phyloP scores from a whole-genome alignment of 768 basidiomycete species.

The Mycena leptocephala region DNA sequence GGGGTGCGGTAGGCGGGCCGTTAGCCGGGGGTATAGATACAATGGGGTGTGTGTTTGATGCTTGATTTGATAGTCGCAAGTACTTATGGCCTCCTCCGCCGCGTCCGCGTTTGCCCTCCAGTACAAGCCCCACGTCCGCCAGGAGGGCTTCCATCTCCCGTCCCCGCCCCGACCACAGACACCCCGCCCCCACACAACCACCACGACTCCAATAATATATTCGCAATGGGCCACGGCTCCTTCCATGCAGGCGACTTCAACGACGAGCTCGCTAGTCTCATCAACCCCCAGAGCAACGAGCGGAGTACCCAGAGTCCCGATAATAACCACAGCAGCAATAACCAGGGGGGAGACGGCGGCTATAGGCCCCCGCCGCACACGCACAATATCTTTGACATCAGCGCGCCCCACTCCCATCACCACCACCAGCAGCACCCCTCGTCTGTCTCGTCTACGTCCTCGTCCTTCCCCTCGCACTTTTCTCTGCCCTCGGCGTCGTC shows the following conservation, averaged over 20 bases:
- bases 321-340: slow-evolving; percentile 3
- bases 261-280: slow-evolving; percentile 79
- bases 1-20: not conserved
- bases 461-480: slow-evolving; percentile 48
- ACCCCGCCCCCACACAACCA: slow-evolving; percentile 43
- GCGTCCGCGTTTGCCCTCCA: not conserved
- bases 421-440: slow-evolving; percentile 45
- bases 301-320: slow-evolving; percentile 40
- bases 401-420: slow-evolving; percentile 56
- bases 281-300: slow-evolving; percentile 54
- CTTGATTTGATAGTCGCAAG: not conserved
- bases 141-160: slow-evolving; percentile 83
- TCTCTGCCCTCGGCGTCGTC: slow-evolving; percentile 31
- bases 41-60: not conserved
- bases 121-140: slow-evolving; percentile 75
- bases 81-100: not conserved
- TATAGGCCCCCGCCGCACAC: slow-evolving; percentile 55
- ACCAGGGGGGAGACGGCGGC: slow-evolving; percentile 38
- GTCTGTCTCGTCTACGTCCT: slow-evolving; percentile 47
- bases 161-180: slow-evolving; percentile 55
- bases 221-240: slow-evolving; percentile 60
- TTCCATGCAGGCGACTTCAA: slow-evolving; percentile 58
- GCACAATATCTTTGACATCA: slow-evolving; percentile 60
- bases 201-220: slow-evolving; percentile 48
- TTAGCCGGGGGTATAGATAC: not conserved